Evolutionary conservation across 129 eudicot species (phyloP).

Genomic region (Saussurea involucrata): DNA sequence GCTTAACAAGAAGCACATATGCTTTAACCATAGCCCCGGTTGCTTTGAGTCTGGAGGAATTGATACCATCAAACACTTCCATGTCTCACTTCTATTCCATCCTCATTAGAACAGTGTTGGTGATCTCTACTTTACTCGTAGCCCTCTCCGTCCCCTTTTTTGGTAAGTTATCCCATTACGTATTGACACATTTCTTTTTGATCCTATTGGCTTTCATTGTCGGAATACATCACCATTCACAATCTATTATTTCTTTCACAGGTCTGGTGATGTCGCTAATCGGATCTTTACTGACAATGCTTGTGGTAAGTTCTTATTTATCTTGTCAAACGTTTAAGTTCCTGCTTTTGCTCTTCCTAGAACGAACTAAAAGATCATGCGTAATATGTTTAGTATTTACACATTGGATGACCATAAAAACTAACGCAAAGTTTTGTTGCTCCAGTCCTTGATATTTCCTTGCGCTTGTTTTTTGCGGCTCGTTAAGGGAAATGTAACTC

Average conservation of each 20-base stretch:
- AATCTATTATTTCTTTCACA: conserved; percentile 25
- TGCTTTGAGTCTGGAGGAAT: conserved; percentile 81
- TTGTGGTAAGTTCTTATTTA: conserved; percentile 49
- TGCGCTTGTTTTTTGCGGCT: conserved; percentile 81
- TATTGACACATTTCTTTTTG: background rate
- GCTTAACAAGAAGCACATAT: conserved; percentile 62
- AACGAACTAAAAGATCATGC: background rate
- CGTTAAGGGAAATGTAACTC: conserved; percentile 45
- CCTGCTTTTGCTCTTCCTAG: background rate
- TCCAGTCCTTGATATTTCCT: conserved; percentile 85
- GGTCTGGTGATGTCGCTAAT: conserved; percentile 90
- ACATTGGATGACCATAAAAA: background rate
- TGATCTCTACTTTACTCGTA: conserved; percentile 65
- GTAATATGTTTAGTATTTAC: background rate
- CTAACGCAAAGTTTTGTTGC: background rate
- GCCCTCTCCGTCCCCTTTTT: conserved; percentile 75
- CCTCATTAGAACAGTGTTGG: conserved; percentile 77
- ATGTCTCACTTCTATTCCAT: conserved; percentile 52
- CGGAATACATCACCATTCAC: background rate
- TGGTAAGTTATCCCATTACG: conserved; percentile 34
- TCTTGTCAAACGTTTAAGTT: background rate
- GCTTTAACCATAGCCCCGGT: conserved; percentile 84
- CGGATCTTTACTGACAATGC: conserved; percentile 86
- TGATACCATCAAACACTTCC: conserved; percentile 53
- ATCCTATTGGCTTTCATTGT: background rate